Evolutionary conservation across 2,329 filamentous ascomycete species (phyloP).

Genomic region (Boeremia lycopersici): DNA sequence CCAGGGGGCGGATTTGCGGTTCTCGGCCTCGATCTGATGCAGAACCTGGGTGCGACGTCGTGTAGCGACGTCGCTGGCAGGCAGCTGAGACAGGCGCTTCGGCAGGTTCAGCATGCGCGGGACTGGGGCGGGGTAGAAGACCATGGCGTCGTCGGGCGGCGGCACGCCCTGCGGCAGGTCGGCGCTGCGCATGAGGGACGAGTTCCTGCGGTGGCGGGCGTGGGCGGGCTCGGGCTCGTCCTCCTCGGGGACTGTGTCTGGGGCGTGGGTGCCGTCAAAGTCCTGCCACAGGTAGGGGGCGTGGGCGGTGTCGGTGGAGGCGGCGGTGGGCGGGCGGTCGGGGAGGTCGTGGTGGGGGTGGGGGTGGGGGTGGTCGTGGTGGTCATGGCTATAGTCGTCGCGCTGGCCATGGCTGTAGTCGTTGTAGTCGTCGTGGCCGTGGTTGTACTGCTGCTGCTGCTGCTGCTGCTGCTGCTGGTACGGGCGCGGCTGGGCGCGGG

Average conservation of each 20-base stretch:
- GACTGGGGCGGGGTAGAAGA: conserved; percentile 94
- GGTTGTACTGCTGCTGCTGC: too few relatives aligned
- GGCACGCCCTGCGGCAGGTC: conserved; percentile 46
- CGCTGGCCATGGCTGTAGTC: too few relatives aligned
- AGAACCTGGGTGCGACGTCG: conserved; percentile 76
- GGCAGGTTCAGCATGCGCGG: conserved; percentile 93
- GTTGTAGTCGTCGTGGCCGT: conserved; percentile 8
- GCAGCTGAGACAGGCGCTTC: conserved; percentile 79
- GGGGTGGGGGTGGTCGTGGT: neutral
- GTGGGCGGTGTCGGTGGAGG: conserved; percentile 66
- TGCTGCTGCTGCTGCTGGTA: neutral
- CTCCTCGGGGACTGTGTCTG: conserved; percentile 52
- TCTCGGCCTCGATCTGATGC: conserved; percentile 63
- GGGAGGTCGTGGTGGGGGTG: conserved; percentile 34
- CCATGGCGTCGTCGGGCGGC: conserved; percentile 76
- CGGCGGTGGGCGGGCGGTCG: conserved; percentile 59
- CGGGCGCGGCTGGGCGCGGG: conserved; percentile 1
- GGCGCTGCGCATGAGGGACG: conserved; percentile 55
- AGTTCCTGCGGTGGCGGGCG: conserved; percentile 32
- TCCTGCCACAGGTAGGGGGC: conserved; percentile 73
- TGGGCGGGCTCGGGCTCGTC: conserved; percentile 31
- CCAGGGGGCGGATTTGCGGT: conserved; percentile 56
- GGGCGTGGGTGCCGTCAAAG: conserved; percentile 81
- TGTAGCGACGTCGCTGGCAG: conserved; percentile 67
- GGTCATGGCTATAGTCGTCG: too few relatives aligned